Conservation (phyloP, 768 basidiomycete species). For the Tylopilus felleus region DNA sequence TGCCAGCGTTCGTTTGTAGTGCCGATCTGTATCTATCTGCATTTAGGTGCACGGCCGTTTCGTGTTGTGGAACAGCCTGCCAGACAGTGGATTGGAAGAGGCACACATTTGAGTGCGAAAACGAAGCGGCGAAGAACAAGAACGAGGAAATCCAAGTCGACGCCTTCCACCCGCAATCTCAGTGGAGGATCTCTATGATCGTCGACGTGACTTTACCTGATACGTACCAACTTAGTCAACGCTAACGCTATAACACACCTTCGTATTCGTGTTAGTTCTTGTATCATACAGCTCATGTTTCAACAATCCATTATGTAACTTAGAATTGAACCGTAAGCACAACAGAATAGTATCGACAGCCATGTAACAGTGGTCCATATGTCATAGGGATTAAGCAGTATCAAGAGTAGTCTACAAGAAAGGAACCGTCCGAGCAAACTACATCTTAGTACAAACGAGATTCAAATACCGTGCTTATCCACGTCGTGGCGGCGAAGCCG, state of each 20-base stretch:
- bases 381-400: neutral
- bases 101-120: neutral
- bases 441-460: neutral
- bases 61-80: neutral
- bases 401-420: neutral
- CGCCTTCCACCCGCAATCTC: neutral
- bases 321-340: too few relatives aligned
- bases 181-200: neutral
- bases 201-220: neutral
- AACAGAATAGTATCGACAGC: neutral
- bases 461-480: neutral
- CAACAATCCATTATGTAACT: too few relatives aligned
- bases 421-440: neutral
- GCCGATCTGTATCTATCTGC: neutral
- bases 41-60: neutral
- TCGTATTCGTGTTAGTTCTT: too few relatives aligned
- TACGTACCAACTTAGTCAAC: neutral
- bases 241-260: too few relatives aligned
- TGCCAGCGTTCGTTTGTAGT: neutral
- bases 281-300: too few relatives aligned
- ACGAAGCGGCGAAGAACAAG: neutral
- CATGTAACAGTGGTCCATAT: neutral
- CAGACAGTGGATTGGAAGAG: slow-evolving; percentile 1
- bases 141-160: neutral
- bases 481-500: slow-evolving; percentile 19